phyloP scores from a whole-genome alignment of 1,284 basidiomycete genomes.

The Austropuccinia psidii region DNA sequence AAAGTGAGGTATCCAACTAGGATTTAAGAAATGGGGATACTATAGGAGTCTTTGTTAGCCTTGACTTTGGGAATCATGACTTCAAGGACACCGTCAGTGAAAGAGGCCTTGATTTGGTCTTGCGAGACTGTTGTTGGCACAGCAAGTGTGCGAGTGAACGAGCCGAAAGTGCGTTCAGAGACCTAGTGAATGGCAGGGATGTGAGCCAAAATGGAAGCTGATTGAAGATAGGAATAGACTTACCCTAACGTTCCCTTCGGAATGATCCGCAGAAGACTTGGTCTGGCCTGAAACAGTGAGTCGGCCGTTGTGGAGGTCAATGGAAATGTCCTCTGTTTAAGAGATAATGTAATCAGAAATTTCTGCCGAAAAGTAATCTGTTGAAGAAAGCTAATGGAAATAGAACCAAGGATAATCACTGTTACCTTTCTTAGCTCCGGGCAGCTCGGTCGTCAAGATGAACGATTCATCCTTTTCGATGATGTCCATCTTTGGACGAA shows the following conservation, averaged over 20 bases:
- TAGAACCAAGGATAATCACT: not conserved
- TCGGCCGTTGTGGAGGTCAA: constrained; percentile 9
- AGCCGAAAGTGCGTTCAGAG: constrained; percentile 32
- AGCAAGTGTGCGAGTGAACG: constrained; percentile 18
- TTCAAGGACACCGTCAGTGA: constrained; percentile 28
- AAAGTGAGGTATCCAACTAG: no score
- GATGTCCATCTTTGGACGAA: constrained; percentile 8
- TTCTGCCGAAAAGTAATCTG: no score
- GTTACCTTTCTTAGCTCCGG: constrained; percentile 5
- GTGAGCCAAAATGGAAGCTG: no score
- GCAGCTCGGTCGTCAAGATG: not conserved
- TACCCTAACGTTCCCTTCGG: not conserved
- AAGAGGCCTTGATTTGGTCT: constrained; percentile 32
- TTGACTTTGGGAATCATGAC: constrained; percentile 26
- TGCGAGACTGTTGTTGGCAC: constrained; percentile 11
- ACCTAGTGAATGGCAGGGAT: not conserved
- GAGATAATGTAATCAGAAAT: not conserved
- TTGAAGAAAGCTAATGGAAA: not conserved
- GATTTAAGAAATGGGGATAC: constrained; percentile 8
- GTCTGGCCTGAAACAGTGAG: not conserved
- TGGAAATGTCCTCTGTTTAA: constrained; percentile 1
- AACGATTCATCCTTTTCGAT: not conserved
- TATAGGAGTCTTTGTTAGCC: not conserved
- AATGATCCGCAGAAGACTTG: not conserved
- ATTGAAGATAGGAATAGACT: not conserved